Evolutionary conservation across 1,139 yeast species (phyloP), one percentile per base, ranked within the genome.

Genomic region (Trichomonascaceae sp.): DNA sequence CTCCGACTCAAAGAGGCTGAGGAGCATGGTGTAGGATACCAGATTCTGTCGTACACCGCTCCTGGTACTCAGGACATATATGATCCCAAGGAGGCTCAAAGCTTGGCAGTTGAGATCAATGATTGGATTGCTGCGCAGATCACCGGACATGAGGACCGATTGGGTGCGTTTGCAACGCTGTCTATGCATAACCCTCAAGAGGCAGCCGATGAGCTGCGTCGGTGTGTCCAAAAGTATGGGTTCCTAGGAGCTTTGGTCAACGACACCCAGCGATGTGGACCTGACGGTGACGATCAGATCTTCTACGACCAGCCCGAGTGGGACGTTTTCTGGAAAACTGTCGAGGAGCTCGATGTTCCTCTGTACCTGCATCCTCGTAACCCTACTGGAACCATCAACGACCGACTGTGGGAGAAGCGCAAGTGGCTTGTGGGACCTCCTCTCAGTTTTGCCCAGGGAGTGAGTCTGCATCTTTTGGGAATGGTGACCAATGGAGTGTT

Each of bases 381-480:
- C 27, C 36, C 36, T 13, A 33, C 36, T 23, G 36, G 36, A 3
- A 29, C 28, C 5, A 30, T 33, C 26, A 16, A 33, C 17, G 36
- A 33, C 5, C 22, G 23, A 18, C 27, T 33, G 16, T 33, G 36
- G 36, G 36, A 33, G 11, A 30, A 33, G 20, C 17, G 36, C 18
- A 30, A 33, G 29, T 33, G 33, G 34, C 36, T 33, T 5, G 33
- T 33, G 9, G 36, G 36, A 13, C 36, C 36, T 13, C 34, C 36
- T 15, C 28, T 33, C 11, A 30, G 34, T 26, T 33, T 33, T 18
- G 36, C 36, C 13, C 36, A 33, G 4, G 36, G 36, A 13, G 36
- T 33, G 16, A 29, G 33, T 33, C 33, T 33, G 16, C 36, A 33
- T 20, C 20, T 33, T 17, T 30, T 33, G 17, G 36, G 36, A 3